Evolutionary conservation across 768 basidiomycete species (phyloP).

Genomic region (Podaxis rugospora): DNA sequence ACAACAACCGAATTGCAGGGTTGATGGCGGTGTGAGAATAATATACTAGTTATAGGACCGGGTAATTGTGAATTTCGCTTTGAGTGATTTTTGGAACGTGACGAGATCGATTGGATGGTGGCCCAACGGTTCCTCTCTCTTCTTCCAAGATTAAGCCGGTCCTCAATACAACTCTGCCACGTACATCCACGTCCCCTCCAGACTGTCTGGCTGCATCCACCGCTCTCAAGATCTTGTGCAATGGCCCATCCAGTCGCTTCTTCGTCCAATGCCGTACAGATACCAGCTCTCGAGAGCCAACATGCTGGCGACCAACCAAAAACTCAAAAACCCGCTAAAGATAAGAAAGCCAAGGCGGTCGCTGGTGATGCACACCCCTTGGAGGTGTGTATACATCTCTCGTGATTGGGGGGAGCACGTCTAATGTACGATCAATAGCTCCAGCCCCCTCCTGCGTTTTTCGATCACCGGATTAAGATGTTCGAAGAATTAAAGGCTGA

Average conservation of each 20-base stretch:
- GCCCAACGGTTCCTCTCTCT: slow-evolving; percentile 14
- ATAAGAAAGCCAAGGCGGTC: slow-evolving; percentile 40
- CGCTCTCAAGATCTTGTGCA: slow-evolving; percentile 23
- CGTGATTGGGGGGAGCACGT: background rate
- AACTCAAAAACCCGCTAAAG: slow-evolving; percentile 30
- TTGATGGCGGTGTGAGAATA: slow-evolving; percentile 4
- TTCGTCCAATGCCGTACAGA: slow-evolving; percentile 46
- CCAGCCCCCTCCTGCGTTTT: slow-evolving; percentile 79
- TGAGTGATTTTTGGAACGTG: slow-evolving; percentile 3
- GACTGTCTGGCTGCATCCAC: slow-evolving; percentile 11
- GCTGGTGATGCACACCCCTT: slow-evolving; percentile 48
- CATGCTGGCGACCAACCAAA: slow-evolving; percentile 26
- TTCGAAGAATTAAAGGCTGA: slow-evolving; percentile 85
- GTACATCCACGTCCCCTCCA: slow-evolving; percentile 17
- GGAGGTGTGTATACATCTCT: slow-evolving; percentile 41
- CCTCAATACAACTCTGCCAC: slow-evolving; percentile 28
- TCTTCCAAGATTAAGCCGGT: slow-evolving; percentile 27
- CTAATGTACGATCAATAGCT: slow-evolving; percentile 40
- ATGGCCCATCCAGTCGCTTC: slow-evolving; percentile 58
- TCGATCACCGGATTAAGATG: slow-evolving; percentile 85
- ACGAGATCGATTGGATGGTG: slow-evolving; percentile 11
- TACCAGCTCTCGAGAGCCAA: slow-evolving; percentile 41
- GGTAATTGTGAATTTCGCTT: background rate
- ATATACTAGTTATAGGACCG: background rate
- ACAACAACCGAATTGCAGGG: background rate